These are phyloP conservation scores for Omphalotus guepiniiformis DNA, from an alignment of 768 basidiomycete genomes.

Conservation along the genomic window DNA sequence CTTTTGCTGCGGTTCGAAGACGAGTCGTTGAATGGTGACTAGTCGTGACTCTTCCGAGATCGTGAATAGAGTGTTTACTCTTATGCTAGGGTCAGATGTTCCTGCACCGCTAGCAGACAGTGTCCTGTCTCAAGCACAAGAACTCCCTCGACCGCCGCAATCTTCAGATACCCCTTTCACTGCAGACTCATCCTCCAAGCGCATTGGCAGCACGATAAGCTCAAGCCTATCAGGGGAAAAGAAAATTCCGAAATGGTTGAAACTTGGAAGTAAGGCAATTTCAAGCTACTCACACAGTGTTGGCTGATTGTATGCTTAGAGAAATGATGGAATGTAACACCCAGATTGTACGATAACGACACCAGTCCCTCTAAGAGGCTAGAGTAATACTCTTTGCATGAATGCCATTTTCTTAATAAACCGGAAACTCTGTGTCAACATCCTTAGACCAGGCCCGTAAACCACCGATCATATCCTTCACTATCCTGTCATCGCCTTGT, in stretches of 20 bases:
- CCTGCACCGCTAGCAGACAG: conserved; percentile 61
- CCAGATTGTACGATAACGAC: neutral
- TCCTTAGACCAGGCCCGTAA: conserved; percentile 73
- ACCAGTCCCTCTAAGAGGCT: neutral
- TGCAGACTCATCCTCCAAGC: conserved; percentile 8
- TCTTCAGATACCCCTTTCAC: conserved; percentile 11
- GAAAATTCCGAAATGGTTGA: conserved; percentile 81
- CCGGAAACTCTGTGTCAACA: conserved; percentile 73
- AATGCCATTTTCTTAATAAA: conserved; percentile 54
- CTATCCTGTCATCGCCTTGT: conserved; percentile 17
- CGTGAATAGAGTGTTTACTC: neutral
- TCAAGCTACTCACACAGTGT: neutral
- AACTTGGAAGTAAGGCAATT: conserved; percentile 57
- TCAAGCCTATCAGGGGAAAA: conserved; percentile 27
- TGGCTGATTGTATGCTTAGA: neutral
- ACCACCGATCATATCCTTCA: conserved; percentile 76
- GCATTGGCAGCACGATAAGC: neutral
- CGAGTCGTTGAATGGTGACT: conserved; percentile 62
- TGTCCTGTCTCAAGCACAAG: conserved; percentile 55
- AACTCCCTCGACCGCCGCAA: conserved; percentile 58
- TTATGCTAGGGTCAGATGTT: conserved; percentile 44
- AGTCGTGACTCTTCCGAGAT: conserved; percentile 1
- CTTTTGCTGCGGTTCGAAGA: conserved; percentile 75
- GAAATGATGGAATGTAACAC: too few relatives aligned
- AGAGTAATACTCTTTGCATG: neutral